Base-by-base conservation (phyloP, 441 rosid genomes). In the Arabidopsis lyrata region DNA sequence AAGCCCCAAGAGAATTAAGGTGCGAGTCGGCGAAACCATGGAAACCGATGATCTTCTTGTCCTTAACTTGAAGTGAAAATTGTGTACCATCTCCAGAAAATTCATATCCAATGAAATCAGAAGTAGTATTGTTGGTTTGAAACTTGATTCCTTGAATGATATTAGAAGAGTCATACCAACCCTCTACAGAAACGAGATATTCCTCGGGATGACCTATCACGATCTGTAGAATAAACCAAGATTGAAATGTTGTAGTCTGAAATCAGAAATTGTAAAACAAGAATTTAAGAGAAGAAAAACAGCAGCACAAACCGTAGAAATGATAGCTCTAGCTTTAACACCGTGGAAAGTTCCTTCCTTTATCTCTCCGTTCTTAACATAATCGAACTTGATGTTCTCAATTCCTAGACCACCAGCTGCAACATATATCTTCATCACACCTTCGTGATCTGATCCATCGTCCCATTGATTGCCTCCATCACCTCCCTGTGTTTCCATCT, bases 21-120 rank as follows among this genome's bases (percentile, higher is more conserved):
- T 57, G 53, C 20, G 77, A 3, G 5, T 38, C 72, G 6, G 59
- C 42, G 0, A 66, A 73, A 3, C 78, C 74, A 22, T 67, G 78
- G 45, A 75, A 75, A 8, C 73, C 74, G 14, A 75, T 13, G 12
- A 75, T 67, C 74, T 67, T 75, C 47, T 75, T 66, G 16, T 61
- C 78, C 24, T 67, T 61, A 15, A 68, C 78, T 58, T 50, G 6
- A 67, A 75, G 78, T 49, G 63, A 50, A 60, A 75, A 52, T 4
- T 60, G 27, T 6, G 57, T 22, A n/a, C 57, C 73, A 0, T 68
- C 63, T 9, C 38, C 58, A 9, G 16, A 8, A 29, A 12, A 18
- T 2, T 15, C 32, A 15, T 13, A 75, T 1, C 57, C 68, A 18
- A 22, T 7, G 31, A 5, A 11, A 0, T 66, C 13, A 31, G 56